A percentile compares a stretch with the other conserved stretches of the same genome.
Evolutionary conservation across 2,329 filamentous ascomycete species (phyloP).

Genomic region (Penicillium decumbens): DNA sequence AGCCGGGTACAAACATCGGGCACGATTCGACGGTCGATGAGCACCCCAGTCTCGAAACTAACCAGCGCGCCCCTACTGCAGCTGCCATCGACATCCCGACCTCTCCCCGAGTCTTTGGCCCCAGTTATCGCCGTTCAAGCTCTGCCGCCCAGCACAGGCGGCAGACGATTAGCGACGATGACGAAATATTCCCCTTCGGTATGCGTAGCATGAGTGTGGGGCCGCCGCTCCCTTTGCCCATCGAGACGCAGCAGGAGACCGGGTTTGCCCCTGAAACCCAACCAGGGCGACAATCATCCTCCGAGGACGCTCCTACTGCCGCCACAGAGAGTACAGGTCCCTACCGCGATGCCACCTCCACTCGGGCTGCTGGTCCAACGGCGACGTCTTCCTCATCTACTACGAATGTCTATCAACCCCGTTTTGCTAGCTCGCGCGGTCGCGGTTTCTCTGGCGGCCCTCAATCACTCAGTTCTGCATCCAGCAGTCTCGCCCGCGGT

Average conservation of each 20-base stretch:
- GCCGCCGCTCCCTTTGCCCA: constrained; percentile 33
- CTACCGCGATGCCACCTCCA: not conserved
- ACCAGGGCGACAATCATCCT: constrained; percentile 16
- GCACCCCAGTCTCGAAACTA: constrained; percentile 34
- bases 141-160: constrained; percentile 41
- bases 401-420: constrained; percentile 36
- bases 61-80: constrained; percentile 33
- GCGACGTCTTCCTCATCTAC: constrained; percentile 31
- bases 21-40: constrained; percentile 35
- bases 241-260: constrained; percentile 33
- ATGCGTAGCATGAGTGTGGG: constrained; percentile 47
- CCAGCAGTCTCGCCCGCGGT: constrained; percentile 39
- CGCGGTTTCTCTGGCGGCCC: constrained; percentile 36
- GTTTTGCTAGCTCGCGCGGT: constrained; percentile 35
- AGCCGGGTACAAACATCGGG: constrained; percentile 26
- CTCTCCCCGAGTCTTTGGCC: constrained; percentile 42
- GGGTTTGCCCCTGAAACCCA: constrained; percentile 24
- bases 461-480: constrained; percentile 39
- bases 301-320: constrained; percentile 17
- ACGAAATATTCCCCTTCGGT: constrained; percentile 44
- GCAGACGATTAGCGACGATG: constrained; percentile 38
- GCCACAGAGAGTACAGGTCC: constrained; percentile 1
- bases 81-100: constrained; percentile 48
- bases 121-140: constrained; percentile 43
- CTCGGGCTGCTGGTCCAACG: constrained; percentile 19